phyloP scores from a whole-genome alignment of 257 asterid species.

The Anisodus acutangulus region DNA sequence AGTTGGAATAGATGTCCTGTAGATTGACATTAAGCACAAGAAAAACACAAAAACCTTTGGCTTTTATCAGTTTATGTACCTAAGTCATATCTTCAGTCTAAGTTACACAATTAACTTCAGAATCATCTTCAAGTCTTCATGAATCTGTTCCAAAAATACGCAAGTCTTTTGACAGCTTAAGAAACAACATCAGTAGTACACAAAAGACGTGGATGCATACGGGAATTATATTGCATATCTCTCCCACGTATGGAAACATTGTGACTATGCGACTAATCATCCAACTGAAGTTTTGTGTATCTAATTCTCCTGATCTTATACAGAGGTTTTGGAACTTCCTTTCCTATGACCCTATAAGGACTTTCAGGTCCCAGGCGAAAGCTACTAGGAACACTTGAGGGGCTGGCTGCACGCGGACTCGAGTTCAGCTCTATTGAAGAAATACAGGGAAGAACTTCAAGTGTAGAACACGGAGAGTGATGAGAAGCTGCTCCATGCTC shows the following conservation, averaged over 20 bases:
- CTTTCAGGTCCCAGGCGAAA: conserved; percentile 34
- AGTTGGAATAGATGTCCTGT: background rate
- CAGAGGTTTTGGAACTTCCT: conserved; percentile 42
- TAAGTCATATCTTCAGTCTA: background rate
- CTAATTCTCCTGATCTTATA: conserved; percentile 18
- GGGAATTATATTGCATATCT: background rate
- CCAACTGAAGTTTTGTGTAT: conserved; percentile 5
- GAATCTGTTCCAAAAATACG: background rate
- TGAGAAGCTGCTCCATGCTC: conserved; percentile 43
- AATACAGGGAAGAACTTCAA: conserved; percentile 47
- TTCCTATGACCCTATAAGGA: conserved; percentile 34
- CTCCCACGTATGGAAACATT: background rate
- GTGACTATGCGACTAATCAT: background rate
- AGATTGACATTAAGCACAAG: background rate
- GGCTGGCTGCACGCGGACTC: conserved; percentile 39
- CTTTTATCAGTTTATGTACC: background rate
- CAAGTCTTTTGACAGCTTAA: background rate
- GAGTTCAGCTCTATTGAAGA: conserved; percentile 50
- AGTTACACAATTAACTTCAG: background rate
- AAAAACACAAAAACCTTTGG: background rate
- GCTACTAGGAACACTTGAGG: conserved; percentile 40
- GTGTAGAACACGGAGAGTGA: conserved; percentile 65
- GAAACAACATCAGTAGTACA: background rate
- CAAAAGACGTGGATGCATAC: background rate
- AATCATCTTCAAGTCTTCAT: conserved; percentile 6